A percentile compares a stretch with the other conserved stretches of the same genome.
Evolutionary conservation across 1,284 basidiomycete species (phyloP).

Genomic region (Inonotus hispidus): DNA sequence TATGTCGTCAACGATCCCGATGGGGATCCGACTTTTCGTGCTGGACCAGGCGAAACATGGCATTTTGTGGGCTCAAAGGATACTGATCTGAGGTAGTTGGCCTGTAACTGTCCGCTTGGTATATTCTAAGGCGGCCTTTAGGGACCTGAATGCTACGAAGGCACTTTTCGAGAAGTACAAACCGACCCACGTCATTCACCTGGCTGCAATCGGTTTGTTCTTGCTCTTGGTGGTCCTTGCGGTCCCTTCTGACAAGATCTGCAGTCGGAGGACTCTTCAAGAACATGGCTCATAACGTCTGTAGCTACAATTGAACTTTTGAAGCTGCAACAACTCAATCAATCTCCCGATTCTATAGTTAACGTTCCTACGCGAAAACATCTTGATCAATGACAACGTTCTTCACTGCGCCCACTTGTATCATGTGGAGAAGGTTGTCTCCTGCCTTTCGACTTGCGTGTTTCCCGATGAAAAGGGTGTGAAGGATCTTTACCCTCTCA

Average conservation of each 20-base stretch:
- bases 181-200: constrained; percentile 89
- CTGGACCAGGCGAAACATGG: constrained; percentile 77
- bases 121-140: background rate
- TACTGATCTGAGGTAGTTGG: constrained; percentile 63
- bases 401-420: constrained; percentile 66
- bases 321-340: background rate
- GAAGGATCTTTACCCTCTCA: constrained; percentile 74
- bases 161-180: constrained; percentile 80
- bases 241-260: background rate
- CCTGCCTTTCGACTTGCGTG: constrained; percentile 84
- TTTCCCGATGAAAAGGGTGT: constrained; percentile 68
- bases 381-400: constrained; percentile 88
- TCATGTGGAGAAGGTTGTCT: constrained; percentile 68
- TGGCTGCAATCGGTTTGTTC: constrained; percentile 72
- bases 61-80: constrained; percentile 74
- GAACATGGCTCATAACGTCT: constrained; percentile 85
- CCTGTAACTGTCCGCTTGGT: background rate
- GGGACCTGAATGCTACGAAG: constrained; percentile 29
- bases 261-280: constrained; percentile 85
- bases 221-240: background rate
- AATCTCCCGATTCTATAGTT: constrained; percentile 39
- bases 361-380: constrained; percentile 85
- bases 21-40: constrained; percentile 43
- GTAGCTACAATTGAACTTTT: background rate
- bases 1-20: constrained; percentile 74